Conservation (phyloP, 768 basidiomycete genomes). For the Dentipellis fragilis region DNA sequence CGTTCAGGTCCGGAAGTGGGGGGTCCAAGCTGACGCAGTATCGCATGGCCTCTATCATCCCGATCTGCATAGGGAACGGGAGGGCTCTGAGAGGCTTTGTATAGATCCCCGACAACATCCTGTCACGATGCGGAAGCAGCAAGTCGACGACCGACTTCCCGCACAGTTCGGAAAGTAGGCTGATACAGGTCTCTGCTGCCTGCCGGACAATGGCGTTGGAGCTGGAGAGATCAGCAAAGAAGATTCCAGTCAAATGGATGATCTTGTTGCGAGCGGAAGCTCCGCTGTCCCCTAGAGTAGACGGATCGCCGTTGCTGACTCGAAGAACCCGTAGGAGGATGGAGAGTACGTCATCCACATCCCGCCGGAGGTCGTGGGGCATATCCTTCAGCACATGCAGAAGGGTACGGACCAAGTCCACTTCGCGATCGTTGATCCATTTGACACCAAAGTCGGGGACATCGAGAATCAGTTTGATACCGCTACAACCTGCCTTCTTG, state of each 20-base stretch:
- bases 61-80: slow-evolving; percentile 91
- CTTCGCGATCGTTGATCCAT: slow-evolving; percentile 81
- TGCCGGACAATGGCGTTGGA: slow-evolving; percentile 79
- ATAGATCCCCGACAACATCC: slow-evolving; percentile 83
- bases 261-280: slow-evolving; percentile 40
- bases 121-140: slow-evolving; percentile 76
- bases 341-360: slow-evolving; percentile 69
- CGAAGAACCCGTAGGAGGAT: slow-evolving; percentile 62
- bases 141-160: slow-evolving; percentile 66
- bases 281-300: slow-evolving; percentile 34
- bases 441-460: slow-evolving; percentile 61
- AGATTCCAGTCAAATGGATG: slow-evolving; percentile 65
- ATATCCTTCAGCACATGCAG: slow-evolving; percentile 92
- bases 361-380: slow-evolving; percentile 77
- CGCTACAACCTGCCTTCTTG: slow-evolving; percentile 84
- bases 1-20: slow-evolving; percentile 83
- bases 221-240: slow-evolving; percentile 83
- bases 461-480: slow-evolving; percentile 70
- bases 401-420: slow-evolving; percentile 83
- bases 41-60: slow-evolving; percentile 94
- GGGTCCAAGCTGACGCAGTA: slow-evolving; percentile 88
- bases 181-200: slow-evolving; percentile 74
- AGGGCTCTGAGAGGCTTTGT: slow-evolving; percentile 94
- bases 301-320: slow-evolving; percentile 44
- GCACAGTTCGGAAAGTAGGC: slow-evolving; percentile 64